Base-by-base conservation (phyloP, 306 rosid genomes). In the Parietaria judaica region DNA sequence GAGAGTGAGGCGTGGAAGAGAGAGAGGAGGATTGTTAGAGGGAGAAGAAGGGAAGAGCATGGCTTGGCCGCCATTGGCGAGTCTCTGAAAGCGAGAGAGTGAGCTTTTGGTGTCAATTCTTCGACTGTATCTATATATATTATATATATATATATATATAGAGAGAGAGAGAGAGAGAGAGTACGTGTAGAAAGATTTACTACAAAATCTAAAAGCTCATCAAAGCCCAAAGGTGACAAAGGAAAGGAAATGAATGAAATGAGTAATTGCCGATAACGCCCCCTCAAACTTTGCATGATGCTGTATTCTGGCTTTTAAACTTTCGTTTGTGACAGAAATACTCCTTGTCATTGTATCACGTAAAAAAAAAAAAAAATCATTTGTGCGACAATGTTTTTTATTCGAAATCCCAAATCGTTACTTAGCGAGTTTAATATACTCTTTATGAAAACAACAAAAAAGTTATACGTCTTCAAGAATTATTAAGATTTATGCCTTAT, bases 31-130 rank as follows among this genome's bases (percentile, higher is more conserved):
- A 61, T 14, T 62, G 70, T 61, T 59, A 73, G 39, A 58, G 75
- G 68, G 71, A 88, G 82, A 66, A 88, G 82, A 66, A 88, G 74
- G 39, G 80, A 68, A 3, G 76, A 74, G 75, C 37, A 77, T 70
- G 71, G 50, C 15, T 66, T 60, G 52, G 97, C 88, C 96, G 97
- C 88, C 96, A 88, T 88, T 71, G 66, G 75, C 72, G 80, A 45
- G 65, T 61, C 60, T 73, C 62, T 51, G 47, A 23, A 23, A 2
- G 31, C 56, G 69, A 71, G 68, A 5, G 41, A 56, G 41, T 49
- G 78, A 61, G 70, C 58, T 68, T 66, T 51, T 76, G 14, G 54
- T 71, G 70, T 23, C 61, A 54, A 58, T 35, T 46, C 58, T 63
- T 14, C 69, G 66, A 80, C 72, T 74, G 74, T 67, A 77, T 65